Conservation (phyloP, 352 stramenopile genomes). For the Phytophthora tentaculata region DNA sequence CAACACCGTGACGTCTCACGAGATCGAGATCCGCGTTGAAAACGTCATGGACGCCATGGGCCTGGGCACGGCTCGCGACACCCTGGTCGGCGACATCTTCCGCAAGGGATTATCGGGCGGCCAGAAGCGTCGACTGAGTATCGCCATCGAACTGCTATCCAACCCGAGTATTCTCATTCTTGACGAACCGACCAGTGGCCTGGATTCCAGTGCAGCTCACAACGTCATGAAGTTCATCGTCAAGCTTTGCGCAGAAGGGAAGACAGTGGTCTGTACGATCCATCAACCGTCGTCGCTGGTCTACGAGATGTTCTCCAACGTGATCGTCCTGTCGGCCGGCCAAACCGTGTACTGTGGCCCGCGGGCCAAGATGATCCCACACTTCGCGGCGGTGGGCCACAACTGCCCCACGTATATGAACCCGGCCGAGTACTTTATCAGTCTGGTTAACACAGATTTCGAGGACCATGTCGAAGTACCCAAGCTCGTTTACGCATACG, state of each 20-base stretch:
- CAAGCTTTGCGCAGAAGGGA: conserved; percentile 18
- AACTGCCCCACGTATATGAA: conserved; percentile 56
- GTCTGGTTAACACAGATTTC: conserved; percentile 65
- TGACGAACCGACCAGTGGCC: conserved; percentile 74
- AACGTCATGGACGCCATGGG: conserved; percentile 67
- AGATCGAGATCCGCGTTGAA: conserved; percentile 47
- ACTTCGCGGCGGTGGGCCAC: conserved; percentile 45
- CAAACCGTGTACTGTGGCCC: conserved; percentile 82
- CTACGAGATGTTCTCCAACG: conserved; percentile 42
- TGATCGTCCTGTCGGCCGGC: conserved; percentile 67
- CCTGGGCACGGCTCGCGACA: conserved; percentile 45
- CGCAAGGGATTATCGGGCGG: conserved; percentile 76
- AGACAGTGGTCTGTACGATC: conserved; percentile 89
- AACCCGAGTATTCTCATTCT: conserved; percentile 82
- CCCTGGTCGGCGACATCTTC: conserved; percentile 79
- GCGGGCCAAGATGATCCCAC: conserved; percentile 43
- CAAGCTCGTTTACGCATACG: conserved; percentile 34
- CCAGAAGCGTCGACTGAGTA: conserved; percentile 80
- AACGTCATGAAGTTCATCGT: conserved; percentile 34
- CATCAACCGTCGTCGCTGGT: conserved; percentile 86
- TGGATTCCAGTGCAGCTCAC: conserved; percentile 38
- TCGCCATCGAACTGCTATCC: conserved; percentile 83
- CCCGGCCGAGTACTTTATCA: conserved; percentile 61
- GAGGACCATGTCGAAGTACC: conserved; percentile 43
- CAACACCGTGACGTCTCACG: conserved; percentile 24